Base-by-base conservation (phyloP, 305 asterid genomes). In the Solanum hybrid region DNA sequence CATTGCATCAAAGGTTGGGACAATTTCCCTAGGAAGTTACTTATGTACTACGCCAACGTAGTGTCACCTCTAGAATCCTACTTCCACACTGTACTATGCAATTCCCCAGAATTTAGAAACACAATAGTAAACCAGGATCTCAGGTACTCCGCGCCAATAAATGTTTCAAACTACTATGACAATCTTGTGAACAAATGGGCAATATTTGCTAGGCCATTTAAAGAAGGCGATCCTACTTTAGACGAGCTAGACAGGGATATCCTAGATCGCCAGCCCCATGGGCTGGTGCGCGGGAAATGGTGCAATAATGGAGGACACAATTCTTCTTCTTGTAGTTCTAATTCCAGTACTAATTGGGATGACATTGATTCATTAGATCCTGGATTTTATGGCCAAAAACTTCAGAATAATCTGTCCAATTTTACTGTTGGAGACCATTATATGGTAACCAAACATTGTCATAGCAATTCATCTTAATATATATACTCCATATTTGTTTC, bases 71-170 rank as follows among this genome's bases (percentile, higher is more conserved):
- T 93, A 1, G 90, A 92, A n/a, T 92, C 94, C 22, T 94, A 95
- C 89, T 94, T 95, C 94, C 96, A 95, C 74, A 95, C 96, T 0
- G 77, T 94, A 86, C 87, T 95, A 3, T 94, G 96, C 94, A 92
- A 92, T 91, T 91, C 95, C 5, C 95, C 93, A 0, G 88, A 91
- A 87, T 92, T 92, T 67, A 92, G 90, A 73, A 93, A 92, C 89
- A 92, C 92, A 8, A 90, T 91, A 5, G 39, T 93, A 37, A 93
- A 92, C 90, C 39, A 42, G 36, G 88, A 92, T 89, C 79, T 93
- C 16, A 91, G 94, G 92, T 82, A 73, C 90, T 46, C 39, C 74
- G 11, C 4, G 11, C 74, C 39, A 16, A 18, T 51, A 83, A 90
- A 34, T 46, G 18, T 87, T 46, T 76, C 36, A 36, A 79, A 16